phyloP scores from a whole-genome alignment of 306 rosid genomes.

The Dryas drummondii region DNA sequence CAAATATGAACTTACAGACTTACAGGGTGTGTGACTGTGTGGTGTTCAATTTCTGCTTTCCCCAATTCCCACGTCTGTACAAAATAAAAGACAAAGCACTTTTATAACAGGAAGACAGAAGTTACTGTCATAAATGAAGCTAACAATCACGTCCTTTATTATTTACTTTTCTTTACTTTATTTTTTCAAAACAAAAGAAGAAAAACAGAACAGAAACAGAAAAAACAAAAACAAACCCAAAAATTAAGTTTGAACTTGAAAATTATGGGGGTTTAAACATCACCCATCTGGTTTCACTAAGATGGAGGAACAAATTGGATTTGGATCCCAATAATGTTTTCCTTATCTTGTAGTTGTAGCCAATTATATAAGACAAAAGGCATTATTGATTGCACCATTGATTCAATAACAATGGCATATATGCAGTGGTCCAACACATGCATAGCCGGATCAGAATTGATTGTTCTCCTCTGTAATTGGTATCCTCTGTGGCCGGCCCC shows the following conservation, averaged over 20 bases:
- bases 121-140: background rate
- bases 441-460: slow-evolving; percentile 21
- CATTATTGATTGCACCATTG: slow-evolving; percentile 8
- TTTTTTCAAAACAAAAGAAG: too few species aligned
- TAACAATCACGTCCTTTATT: background rate
- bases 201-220: too few species aligned
- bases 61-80: background rate
- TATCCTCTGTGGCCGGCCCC: background rate
- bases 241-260: too few species aligned
- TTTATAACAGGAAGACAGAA: background rate
- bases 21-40: background rate
- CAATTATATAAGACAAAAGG: background rate
- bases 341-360: slow-evolving; percentile 1
- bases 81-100: background rate
- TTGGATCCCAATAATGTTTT: background rate
- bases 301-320: too few species aligned
- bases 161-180: too few species aligned
- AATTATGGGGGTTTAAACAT: too few species aligned
- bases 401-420: background rate
- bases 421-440: slow-evolving; percentile 14
- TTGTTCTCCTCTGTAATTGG: slow-evolving; percentile 10
- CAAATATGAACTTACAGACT: slow-evolving; percentile 9
- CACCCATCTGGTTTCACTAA: too few species aligned
- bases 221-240: too few species aligned
- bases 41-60: background rate